Conservation (phyloP, 768 basidiomycete species). For the Fistulinella prunicolor region DNA sequence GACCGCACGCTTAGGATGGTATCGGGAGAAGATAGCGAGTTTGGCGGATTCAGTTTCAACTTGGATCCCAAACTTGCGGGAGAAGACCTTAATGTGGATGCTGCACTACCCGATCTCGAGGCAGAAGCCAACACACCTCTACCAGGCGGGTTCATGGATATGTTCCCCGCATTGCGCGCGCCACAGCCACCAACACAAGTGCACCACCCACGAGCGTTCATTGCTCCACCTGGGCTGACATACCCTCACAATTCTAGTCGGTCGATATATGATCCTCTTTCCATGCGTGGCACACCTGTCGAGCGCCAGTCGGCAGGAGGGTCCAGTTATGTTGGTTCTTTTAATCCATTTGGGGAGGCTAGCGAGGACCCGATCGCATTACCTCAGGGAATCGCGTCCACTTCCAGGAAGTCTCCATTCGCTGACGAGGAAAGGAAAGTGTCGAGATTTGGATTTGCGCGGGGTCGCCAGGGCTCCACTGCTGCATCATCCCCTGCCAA, state of each 20-base stretch:
- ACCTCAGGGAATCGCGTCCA: slow-evolving; percentile 29
- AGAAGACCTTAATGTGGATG: slow-evolving; percentile 37
- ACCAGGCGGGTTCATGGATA: slow-evolving; percentile 62
- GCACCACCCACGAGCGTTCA: slow-evolving; percentile 33
- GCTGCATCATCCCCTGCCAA: slow-evolving; percentile 58
- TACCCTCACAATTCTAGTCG: slow-evolving; percentile 48
- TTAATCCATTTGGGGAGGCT: slow-evolving; percentile 75
- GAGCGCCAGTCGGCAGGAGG: slow-evolving; percentile 47
- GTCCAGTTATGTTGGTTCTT: slow-evolving; percentile 66
- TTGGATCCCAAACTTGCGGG: slow-evolving; percentile 74
- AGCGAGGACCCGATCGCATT: slow-evolving; percentile 44
- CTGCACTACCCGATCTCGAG: slow-evolving; percentile 48
- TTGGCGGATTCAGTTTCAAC: slow-evolving; percentile 81
- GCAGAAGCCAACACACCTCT: slow-evolving; percentile 52
- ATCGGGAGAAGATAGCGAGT: slow-evolving; percentile 56
- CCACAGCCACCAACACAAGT: slow-evolving; percentile 19
- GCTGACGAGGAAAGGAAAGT: slow-evolving; percentile 64
- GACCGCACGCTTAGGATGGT: slow-evolving; percentile 79
- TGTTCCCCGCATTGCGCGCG: slow-evolving; percentile 61
- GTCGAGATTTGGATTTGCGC: slow-evolving; percentile 80
- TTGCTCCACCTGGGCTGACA: slow-evolving; percentile 52
- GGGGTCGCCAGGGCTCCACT: slow-evolving; percentile 61
- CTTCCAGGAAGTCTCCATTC: slow-evolving; percentile 38
- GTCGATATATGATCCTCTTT: slow-evolving; percentile 55
- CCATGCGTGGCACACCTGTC: slow-evolving; percentile 37